Evolutionary conservation across 192 early-diverging fungal genomes (phyloP).

Genomic region (Coemansia sp.): DNA sequence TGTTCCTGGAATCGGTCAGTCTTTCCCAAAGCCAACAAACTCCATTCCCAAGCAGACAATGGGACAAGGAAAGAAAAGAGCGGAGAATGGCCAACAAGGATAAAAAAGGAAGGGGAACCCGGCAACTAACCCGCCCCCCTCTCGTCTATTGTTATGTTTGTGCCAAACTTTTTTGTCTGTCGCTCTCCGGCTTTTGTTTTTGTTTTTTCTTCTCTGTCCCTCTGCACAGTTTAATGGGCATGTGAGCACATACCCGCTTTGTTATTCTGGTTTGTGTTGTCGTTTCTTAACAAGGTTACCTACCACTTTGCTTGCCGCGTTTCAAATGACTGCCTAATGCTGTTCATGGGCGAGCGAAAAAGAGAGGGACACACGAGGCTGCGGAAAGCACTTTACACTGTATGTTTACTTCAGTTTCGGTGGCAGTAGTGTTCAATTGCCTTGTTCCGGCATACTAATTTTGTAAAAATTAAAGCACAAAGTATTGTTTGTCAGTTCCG

Average conservation of each 20-base stretch:
- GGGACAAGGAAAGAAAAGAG: neutral
- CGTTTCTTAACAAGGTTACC: neutral
- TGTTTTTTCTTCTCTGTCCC: neutral
- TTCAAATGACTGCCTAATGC: neutral
- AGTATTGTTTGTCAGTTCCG: constrained; percentile 4
- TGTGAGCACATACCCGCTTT: neutral
- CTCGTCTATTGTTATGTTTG: neutral
- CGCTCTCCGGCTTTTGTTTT: neutral
- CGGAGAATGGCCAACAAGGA: neutral
- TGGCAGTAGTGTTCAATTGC: neutral
- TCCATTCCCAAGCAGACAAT: neutral
- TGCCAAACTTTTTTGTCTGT: neutral
- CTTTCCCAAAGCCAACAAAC: constrained; percentile 2
- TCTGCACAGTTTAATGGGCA: neutral
- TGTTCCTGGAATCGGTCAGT: constrained; percentile 11
- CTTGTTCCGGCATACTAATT: neutral
- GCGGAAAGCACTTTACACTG: neutral
- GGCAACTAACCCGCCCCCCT: neutral
- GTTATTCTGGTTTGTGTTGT: neutral
- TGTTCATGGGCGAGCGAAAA: neutral
- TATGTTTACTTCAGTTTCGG: too few relatives aligned
- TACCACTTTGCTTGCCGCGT: neutral
- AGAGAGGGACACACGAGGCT: neutral
- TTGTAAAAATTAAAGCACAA: neutral
- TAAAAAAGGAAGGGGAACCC: neutral